Evolutionary conservation across 371 early-diverging fungal species (phyloP).

Genomic region (Chytridium lagenaria): DNA sequence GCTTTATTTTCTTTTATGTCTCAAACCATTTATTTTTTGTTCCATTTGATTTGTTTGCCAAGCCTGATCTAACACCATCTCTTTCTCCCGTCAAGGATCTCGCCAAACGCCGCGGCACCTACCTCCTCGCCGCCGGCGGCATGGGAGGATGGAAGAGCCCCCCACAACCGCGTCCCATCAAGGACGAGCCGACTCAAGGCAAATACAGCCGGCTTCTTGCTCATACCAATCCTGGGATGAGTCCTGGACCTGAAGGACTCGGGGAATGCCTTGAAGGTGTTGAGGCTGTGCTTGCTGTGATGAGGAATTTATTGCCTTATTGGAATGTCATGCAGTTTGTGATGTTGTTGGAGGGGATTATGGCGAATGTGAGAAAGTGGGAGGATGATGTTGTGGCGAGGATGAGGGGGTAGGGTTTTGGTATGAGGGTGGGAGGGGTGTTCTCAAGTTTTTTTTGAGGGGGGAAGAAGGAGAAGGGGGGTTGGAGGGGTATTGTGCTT

Average conservation of each 20-base stretch:
- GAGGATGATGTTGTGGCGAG: not conserved
- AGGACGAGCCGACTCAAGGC: not conserved
- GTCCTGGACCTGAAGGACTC: not conserved
- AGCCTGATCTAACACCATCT: too few relatives aligned
- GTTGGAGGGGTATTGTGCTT: too few relatives aligned
- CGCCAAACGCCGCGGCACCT: not conserved
- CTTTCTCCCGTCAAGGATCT: too few relatives aligned
- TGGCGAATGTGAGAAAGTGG: slow-evolving; percentile 9
- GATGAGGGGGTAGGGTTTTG: too few relatives aligned
- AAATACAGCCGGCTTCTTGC: not conserved
- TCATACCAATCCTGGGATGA: not conserved
- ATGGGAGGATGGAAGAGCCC: not conserved
- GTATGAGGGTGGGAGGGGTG: too few relatives aligned
- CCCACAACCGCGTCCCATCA: not conserved
- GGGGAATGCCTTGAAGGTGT: not conserved
- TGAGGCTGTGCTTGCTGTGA: not conserved
- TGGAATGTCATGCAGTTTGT: slow-evolving; percentile 12
- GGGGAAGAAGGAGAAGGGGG: too few relatives aligned
- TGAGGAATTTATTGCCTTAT: slow-evolving; percentile 8
- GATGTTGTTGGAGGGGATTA: not conserved
- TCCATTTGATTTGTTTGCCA: too few relatives aligned
- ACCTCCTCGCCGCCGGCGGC: not conserved
- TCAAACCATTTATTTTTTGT: too few relatives aligned
- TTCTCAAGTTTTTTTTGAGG: too few relatives aligned
- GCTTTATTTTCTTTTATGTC: too few relatives aligned